A percentile compares a stretch with the other conserved stretches of the same genome.
Conservation (phyloP, 148 eudicot species). For the Diospyros kaki region DNA sequence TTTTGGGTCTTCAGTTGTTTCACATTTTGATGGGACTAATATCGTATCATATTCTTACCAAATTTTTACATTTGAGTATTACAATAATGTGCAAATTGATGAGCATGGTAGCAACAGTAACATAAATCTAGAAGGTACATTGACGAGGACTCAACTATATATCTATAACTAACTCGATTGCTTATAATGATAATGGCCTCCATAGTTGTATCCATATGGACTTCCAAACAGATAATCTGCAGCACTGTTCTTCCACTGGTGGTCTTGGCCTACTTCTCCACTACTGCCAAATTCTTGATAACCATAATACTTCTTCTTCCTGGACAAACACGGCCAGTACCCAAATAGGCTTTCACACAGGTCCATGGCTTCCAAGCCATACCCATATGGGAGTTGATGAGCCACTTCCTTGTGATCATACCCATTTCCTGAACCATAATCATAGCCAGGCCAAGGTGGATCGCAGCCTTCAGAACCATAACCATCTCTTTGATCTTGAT, state of each 20-base stretch:
- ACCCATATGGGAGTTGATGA: conserved; percentile 44
- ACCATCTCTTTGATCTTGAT: conserved; percentile 14
- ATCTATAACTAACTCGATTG: too few relatives aligned
- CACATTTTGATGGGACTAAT: too few relatives aligned
- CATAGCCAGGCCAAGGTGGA: conserved; percentile 18
- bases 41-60: too few relatives aligned
- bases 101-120: too few relatives aligned
- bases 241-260: conserved; percentile 39
- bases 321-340: conserved; percentile 71
- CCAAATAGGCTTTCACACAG: conserved; percentile 82
- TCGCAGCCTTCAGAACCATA: conserved; percentile 2
- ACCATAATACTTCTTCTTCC: conserved; percentile 19
- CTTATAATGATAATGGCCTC: neutral
- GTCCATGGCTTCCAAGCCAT: conserved; percentile 51
- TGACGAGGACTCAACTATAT: too few relatives aligned
- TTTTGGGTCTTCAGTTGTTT: too few relatives aligned
- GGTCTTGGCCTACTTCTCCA: conserved; percentile 18
- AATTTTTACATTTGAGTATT: too few relatives aligned
- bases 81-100: too few relatives aligned
- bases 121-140: too few relatives aligned
- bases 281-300: neutral
- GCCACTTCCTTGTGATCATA: conserved; percentile 24
- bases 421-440: conserved; percentile 12
- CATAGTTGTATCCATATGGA: conserved; percentile 32
- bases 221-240: conserved; percentile 75